Evolutionary conservation across 2,329 filamentous ascomycete genomes (phyloP).

Genomic region (Microthyrium microscopicum): DNA sequence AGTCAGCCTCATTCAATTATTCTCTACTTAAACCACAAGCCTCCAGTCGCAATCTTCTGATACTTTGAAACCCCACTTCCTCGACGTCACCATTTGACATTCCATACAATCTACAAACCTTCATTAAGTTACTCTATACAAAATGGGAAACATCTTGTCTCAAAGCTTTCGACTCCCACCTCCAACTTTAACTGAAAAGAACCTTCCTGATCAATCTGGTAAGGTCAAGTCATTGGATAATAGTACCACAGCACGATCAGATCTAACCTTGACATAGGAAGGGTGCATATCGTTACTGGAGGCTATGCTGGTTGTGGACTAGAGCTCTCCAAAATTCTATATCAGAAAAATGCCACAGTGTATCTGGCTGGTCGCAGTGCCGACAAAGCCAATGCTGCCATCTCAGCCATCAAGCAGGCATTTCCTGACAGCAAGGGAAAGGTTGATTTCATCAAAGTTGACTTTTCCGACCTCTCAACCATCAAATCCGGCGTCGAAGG

Average conservation of each 20-base stretch:
- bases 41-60: too few species aligned
- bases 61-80: too few species aligned
- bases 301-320: slow-evolving; percentile 5
- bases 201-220: slow-evolving; percentile 7
- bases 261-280: background rate
- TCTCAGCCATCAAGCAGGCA: slow-evolving; percentile 16
- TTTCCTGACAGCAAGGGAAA: slow-evolving; percentile 6
- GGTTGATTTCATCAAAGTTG: slow-evolving; percentile 12
- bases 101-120: too few species aligned
- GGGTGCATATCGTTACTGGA: slow-evolving; percentile 7
- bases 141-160: background rate
- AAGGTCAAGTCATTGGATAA: background rate
- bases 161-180: slow-evolving; percentile 5
- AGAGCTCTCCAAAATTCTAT: slow-evolving; percentile 7
- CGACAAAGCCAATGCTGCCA: slow-evolving; percentile 4
- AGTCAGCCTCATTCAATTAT: too few species aligned
- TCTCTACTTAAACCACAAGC: too few species aligned
- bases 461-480: slow-evolving; percentile 22
- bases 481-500: slow-evolving; percentile 18
- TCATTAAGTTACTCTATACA: too few species aligned
- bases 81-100: too few species aligned
- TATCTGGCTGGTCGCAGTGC: slow-evolving; percentile 6
- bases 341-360: slow-evolving; percentile 6
- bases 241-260: background rate
- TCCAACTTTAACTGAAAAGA: slow-evolving; percentile 7